Conservation (phyloP, 2,329 filamentous ascomycete species). For the Calonectria henricotiae region DNA sequence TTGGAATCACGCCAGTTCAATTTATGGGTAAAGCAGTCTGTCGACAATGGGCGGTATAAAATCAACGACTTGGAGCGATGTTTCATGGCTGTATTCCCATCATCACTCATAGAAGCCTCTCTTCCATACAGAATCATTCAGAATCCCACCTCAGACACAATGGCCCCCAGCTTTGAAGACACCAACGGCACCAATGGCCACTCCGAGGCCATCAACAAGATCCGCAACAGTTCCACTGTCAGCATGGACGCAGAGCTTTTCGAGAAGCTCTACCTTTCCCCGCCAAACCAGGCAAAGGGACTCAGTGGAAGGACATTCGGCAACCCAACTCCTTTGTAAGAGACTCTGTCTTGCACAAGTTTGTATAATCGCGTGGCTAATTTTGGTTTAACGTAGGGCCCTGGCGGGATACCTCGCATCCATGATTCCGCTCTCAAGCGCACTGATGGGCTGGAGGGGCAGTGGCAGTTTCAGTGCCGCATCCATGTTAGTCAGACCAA, state of each 20-base stretch:
- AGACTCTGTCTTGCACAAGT: not conserved
- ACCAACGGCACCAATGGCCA: slow-evolving; percentile 7
- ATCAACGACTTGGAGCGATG: not conserved
- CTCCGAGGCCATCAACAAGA: slow-evolving; percentile 18
- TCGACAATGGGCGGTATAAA: not conserved
- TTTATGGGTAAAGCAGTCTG: not conserved
- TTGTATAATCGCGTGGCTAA: not conserved
- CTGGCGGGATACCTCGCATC: slow-evolving; percentile 10
- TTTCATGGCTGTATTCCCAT: not conserved
- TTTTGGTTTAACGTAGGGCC: not conserved
- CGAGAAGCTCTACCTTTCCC: slow-evolving; percentile 74
- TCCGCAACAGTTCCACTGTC: slow-evolving; percentile 54
- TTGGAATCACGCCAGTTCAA: slow-evolving; percentile 8
- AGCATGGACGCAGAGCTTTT: slow-evolving; percentile 72
- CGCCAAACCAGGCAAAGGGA: slow-evolving; percentile 56
- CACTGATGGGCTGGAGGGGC: slow-evolving; percentile 16
- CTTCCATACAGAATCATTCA: not conserved
- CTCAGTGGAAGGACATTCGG: not conserved
- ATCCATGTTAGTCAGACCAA: not conserved
- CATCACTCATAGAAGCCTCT: not conserved
- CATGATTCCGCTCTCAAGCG: not conserved
- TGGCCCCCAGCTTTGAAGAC: not conserved
- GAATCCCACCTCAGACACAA: not conserved
- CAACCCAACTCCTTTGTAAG: slow-evolving; percentile 14
- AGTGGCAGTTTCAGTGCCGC: slow-evolving; percentile 11